Base-by-base conservation (phyloP, 306 rosid species). In the Geum urbanum region DNA sequence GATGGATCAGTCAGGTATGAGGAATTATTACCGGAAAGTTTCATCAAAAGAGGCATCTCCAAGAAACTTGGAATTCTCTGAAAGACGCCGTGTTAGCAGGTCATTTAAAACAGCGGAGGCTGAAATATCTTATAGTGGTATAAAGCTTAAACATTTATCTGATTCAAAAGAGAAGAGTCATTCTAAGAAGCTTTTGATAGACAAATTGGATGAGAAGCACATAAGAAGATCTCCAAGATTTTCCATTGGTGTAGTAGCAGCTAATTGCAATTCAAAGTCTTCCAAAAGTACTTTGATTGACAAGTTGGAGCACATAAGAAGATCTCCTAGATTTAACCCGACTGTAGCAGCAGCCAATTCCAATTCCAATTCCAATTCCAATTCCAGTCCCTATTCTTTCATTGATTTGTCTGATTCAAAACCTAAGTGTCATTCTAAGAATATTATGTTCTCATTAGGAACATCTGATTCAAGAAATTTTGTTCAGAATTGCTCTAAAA, bases 141-240 rank as follows among this genome's bases (percentile, higher is more conserved):
- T 52, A 61, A 73, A 76, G 55, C 27, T 51, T 24, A 32, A 81
- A 44, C 69, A 54, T 55, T 9, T 22, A 40, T 53, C 69, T 54
- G 35, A 19, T 54, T 20, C 15, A 8, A 53, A 53, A 12, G 14
- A 54, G 32, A 54, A 54, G 15, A 19, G 27, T 54, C 35, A 12
- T 20, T 54, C 59, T 11, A 54, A 54, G 13, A 67, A 48, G 72
- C 40, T 20, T 59, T 49, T 45, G 57, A 53, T 4, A 13, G 43
- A 70, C 55, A 43, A 63, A 67, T 60, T 45, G 45, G 9, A 58
- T 64, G 76, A 74, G 69, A 78, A 60, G n/a, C 66, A 48, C 19
- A 13, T 46, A 59, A 62, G 87, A 71, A 79, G 81, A 77, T 82
- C 86, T 70, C 79, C 82, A 47, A 83, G 84, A 78, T 63, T 72